Evolutionary conservation across 2,329 filamentous ascomycete species (phyloP).

Genomic region (Colletotrichum eleusines): DNA sequence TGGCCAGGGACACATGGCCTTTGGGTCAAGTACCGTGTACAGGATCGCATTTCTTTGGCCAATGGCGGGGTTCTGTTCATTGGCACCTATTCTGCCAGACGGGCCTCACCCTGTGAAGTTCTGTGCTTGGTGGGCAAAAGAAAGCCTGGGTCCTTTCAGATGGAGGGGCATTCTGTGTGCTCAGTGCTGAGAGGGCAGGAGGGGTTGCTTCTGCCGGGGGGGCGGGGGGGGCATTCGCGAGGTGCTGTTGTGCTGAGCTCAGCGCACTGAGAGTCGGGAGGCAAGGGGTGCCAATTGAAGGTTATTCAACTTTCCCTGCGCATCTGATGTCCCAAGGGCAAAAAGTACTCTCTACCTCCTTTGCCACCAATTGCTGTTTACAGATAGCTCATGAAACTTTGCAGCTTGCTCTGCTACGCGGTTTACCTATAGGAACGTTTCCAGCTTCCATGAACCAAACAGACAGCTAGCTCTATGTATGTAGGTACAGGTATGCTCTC

Average conservation of each 20-base stretch:
- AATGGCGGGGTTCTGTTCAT: constrained; percentile 3
- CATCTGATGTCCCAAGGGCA: constrained; percentile 10
- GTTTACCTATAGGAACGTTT: no score
- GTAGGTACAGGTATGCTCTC: neutral
- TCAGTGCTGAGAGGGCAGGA: neutral
- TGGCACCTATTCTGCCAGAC: neutral
- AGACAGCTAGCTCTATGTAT: neutral
- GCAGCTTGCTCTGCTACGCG: neutral
- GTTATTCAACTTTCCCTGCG: constrained; percentile 7
- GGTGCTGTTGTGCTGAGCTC: constrained; percentile 13
- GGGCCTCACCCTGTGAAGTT: neutral
- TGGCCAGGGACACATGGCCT: constrained; percentile 23
- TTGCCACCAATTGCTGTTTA: neutral
- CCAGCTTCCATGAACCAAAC: neutral
- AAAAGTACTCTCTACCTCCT: neutral
- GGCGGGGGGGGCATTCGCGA: neutral
- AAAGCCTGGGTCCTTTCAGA: neutral
- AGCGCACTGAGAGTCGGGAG: constrained; percentile 20
- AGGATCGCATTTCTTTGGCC: neutral
- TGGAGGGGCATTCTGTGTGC: constrained; percentile 10
- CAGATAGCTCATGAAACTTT: neutral
- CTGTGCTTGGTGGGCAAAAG: neutral
- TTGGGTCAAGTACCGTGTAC: constrained; percentile 4
- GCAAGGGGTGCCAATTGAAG: constrained; percentile 4
- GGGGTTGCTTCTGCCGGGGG: constrained; percentile 3